Conservation (phyloP, 495 filamentous ascomycete genomes). For the Glonium stellatum region DNA sequence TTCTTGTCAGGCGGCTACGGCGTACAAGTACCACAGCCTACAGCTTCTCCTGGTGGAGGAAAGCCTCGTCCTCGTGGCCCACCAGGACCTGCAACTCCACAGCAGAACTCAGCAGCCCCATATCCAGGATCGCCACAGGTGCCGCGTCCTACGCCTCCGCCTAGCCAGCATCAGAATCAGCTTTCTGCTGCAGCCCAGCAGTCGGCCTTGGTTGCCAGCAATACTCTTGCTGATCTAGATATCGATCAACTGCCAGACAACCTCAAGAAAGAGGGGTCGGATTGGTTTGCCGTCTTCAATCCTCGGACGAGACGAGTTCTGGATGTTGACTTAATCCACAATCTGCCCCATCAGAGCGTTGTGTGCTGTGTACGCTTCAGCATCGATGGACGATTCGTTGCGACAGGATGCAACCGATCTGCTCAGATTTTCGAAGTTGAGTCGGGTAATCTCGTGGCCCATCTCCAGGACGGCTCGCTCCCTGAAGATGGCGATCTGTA, state of each 20-base stretch:
- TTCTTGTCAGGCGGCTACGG: constrained; percentile 15
- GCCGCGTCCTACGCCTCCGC: constrained; percentile 70
- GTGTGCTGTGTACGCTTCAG: constrained; percentile 43
- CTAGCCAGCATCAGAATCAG: constrained; percentile 41
- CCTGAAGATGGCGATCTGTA: constrained; percentile 39
- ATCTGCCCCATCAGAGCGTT: constrained; percentile 37
- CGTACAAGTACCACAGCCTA: constrained; percentile 60
- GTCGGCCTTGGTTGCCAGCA: constrained; percentile 51
- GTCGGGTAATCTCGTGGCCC: constrained; percentile 32
- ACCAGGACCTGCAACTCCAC: constrained; percentile 78
- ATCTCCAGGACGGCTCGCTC: constrained; percentile 34
- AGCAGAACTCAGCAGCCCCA: constrained; percentile 73
- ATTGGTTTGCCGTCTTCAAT: constrained; percentile 42
- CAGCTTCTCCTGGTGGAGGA: constrained; percentile 78
- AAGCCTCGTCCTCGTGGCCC: constrained; percentile 48
- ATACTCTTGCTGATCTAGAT: constrained; percentile 81
- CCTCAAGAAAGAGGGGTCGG: constrained; percentile 42
- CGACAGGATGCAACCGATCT: constrained; percentile 40
- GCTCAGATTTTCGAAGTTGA: constrained; percentile 41
- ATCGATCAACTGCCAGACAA: constrained; percentile 72
- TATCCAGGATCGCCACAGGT: constrained; percentile 91
- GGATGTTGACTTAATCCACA: constrained; percentile 40
- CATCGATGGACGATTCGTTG: constrained; percentile 36
- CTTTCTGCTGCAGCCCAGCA: constrained; percentile 18
- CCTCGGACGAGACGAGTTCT: constrained; percentile 34